Evolutionary conservation across 257 asterid genomes (phyloP).

Genomic region (Gynochthodes officinalis): DNA sequence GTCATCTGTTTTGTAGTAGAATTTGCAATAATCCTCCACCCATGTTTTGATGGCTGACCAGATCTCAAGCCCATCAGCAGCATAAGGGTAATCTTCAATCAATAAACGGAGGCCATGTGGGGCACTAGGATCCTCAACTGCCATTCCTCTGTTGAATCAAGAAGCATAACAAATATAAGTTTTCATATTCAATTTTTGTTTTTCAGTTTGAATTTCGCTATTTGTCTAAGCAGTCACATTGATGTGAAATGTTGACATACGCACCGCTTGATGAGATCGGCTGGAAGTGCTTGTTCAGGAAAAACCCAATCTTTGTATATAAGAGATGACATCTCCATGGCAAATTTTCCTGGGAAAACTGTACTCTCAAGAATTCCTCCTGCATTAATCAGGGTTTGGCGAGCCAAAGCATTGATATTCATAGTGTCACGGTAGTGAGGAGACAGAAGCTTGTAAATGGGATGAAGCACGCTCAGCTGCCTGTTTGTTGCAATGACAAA

Average conservation of each 20-base stretch:
- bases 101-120: neutral
- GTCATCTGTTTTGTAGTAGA: neutral
- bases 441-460: slow-evolving; percentile 27
- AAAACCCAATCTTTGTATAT: no score
- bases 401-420: slow-evolving; percentile 32
- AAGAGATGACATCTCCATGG: no score
- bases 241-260: no score
- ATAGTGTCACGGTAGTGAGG: slow-evolving; percentile 37
- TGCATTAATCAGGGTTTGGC: slow-evolving; percentile 23
- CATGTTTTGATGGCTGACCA: neutral
- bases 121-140: neutral
- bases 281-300: no score
- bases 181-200: no score
- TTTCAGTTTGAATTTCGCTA: no score
- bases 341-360: slow-evolving; percentile 24
- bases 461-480: slow-evolving; percentile 32
- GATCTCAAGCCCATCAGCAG: neutral
- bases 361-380: slow-evolving; percentile 25
- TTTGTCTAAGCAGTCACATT: no score
- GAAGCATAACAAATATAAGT: neutral
- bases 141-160: neutral
- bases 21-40: slow-evolving; percentile 1
- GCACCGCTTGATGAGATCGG: no score
- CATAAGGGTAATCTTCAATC: neutral
- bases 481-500: slow-evolving; percentile 36